phyloP scores from a whole-genome alignment of 129 eudicot species.

The Rutidosis leptorrhynchoides region DNA sequence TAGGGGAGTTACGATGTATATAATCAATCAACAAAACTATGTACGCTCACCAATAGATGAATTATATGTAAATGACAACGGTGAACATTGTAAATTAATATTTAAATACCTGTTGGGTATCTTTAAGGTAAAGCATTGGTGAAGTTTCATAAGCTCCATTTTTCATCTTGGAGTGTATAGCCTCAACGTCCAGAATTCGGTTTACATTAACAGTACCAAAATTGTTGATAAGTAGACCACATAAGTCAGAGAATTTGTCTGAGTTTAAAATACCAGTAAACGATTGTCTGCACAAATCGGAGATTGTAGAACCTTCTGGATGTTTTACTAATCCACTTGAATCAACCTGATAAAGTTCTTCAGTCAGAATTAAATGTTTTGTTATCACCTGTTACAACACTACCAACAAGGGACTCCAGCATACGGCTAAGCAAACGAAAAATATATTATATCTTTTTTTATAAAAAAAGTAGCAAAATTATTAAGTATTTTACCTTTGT shows the following conservation, averaged over 20 bases:
- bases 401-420: constrained; percentile 48
- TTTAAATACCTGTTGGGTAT: constrained; percentile 73
- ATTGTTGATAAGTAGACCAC: constrained; percentile 56
- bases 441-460: too few species aligned
- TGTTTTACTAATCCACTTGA: constrained; percentile 44
- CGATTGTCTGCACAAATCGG: constrained; percentile 45
- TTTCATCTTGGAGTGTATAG: constrained; percentile 55
- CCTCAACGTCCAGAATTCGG: constrained; percentile 48
- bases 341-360: constrained; percentile 17
- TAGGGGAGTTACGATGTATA: too few species aligned
- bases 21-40: not conserved
- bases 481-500: constrained; percentile 34
- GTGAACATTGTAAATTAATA: constrained; percentile 6
- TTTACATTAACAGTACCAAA: constrained; percentile 53
- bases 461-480: not conserved
- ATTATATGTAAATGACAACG: constrained; percentile 10
- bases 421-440: constrained; percentile 17
- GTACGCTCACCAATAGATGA: not conserved
- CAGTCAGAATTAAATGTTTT: constrained; percentile 32
- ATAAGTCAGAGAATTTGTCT: constrained; percentile 54
- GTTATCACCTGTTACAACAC: constrained; percentile 35
- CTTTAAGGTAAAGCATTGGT: constrained; percentile 57
- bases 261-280: constrained; percentile 55
- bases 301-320: constrained; percentile 32
- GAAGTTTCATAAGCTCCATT: constrained; percentile 66